Conservation (phyloP, 768 basidiomycete genomes). For the Leccinum imitatum region DNA sequence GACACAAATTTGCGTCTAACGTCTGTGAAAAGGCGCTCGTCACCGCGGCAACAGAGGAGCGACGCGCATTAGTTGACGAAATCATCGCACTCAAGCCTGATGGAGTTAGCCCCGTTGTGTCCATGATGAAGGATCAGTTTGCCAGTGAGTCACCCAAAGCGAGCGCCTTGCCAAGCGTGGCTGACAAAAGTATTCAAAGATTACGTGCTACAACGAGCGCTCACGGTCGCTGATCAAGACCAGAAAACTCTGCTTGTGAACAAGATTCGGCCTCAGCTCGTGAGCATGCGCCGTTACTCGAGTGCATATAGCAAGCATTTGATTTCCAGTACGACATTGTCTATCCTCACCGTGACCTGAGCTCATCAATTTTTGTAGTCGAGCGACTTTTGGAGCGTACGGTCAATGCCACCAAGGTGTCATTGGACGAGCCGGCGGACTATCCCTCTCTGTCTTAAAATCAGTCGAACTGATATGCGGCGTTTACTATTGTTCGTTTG, state of each 20-base stretch:
- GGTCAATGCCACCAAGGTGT: constrained; percentile 26
- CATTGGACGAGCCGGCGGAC: constrained; percentile 30
- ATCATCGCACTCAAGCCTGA: constrained; percentile 66
- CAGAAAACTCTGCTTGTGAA: constrained; percentile 67
- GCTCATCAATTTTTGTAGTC: constrained; percentile 41
- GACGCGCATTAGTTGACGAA: constrained; percentile 75
- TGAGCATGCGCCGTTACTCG: constrained; percentile 68
- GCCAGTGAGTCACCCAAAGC: constrained; percentile 60
- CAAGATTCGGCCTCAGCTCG: constrained; percentile 65
- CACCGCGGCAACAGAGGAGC: constrained; percentile 60
- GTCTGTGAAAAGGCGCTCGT: constrained; percentile 90
- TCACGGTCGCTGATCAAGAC: constrained; percentile 65
- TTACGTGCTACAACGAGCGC: constrained; percentile 82
- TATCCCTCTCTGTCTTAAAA: constrained; percentile 30
- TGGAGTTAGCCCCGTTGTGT: constrained; percentile 63
- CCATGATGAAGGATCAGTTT: constrained; percentile 85
- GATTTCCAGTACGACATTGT: constrained; percentile 58
- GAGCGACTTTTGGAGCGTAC: constrained; percentile 67
- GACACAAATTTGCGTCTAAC: constrained; percentile 94
- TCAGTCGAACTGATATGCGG: constrained; percentile 19
- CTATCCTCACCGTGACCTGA: neutral
- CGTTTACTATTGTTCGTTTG: constrained; percentile 6
- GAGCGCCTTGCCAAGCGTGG: neutral
- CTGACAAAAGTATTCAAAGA: constrained; percentile 42
- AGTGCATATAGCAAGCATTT: constrained; percentile 80